Base-by-base conservation (phyloP, 2,329 filamentous ascomycete species). In the Colletotrichum trifolii region DNA sequence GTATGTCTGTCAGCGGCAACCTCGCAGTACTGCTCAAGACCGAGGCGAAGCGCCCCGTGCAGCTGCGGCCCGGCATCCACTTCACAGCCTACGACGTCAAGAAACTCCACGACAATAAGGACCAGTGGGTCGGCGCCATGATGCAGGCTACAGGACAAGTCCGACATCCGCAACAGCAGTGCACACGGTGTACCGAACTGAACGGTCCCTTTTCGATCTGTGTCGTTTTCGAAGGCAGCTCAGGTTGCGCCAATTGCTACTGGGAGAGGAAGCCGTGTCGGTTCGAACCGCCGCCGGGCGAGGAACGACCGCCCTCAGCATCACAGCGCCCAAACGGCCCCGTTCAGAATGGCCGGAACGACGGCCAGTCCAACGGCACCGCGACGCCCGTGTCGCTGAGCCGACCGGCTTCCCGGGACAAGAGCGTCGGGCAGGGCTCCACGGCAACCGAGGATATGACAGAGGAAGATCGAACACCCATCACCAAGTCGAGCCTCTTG, bases 161-260 rank as follows among this genome's bases (percentile, higher is more conserved):
- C 4, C 54, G 54, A 25, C 25, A 25, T 25, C 47, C 58, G 17
- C 80, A 82, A 60, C 71, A 73, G 17, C 75, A 77, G 35, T 85
- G 83, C 55, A 67, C 73, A 0, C 77, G 75, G 1, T 85, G 83
- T 57, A 71, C 77, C 1, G 79, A 75, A 58, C 77, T 78, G 34
- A 74, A 77, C 25, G 83, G 83, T 0, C 77, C 78, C 0, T 85
- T 83, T 67, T 76, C 78, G 2, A 74, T 78, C 6, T 85, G 83
- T 69, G 76, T 84, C 53, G 76, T 81, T 33, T 71, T 82, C 12
- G 78, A 77, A 6, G 72, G 80, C 4, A 83, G 84, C 56, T 77
- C 78, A 4, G 79, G 81, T 35, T 85, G 83, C 62, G 83, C 81
- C 36, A 85, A 85, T 67, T 85, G 83, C 67, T 81, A 84, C 68